phyloP scores from a whole-genome alignment of 2,329 filamentous ascomycete genomes.

The Zymoseptoria tritici region DNA sequence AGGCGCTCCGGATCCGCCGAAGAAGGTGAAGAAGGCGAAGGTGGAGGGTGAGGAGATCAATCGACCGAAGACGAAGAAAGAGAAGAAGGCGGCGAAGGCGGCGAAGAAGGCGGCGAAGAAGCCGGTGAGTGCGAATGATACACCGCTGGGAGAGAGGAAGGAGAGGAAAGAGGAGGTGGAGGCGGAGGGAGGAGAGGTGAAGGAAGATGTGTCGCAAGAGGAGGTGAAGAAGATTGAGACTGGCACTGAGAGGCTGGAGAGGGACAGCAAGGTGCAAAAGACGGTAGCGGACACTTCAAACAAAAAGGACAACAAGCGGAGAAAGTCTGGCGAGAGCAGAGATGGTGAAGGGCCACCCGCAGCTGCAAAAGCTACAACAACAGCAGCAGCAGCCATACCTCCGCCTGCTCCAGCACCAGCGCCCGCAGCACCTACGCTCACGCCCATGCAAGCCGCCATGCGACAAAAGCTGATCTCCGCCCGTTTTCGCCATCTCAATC shows the following conservation, averaged over 20 bases:
- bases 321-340: neutral
- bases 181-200: neutral
- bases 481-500: conserved; percentile 93
- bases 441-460: conserved; percentile 90
- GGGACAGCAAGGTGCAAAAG: neutral
- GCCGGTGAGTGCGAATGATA: neutral
- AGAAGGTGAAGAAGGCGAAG: conserved; percentile 20
- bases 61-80: conserved; percentile 28
- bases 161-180: neutral
- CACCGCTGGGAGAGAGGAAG: neutral
- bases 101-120: neutral
- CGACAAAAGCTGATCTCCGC: conserved; percentile 88
- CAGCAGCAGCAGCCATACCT: conserved; percentile 7
- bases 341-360: conserved; percentile 7
- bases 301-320: conserved; percentile 13
- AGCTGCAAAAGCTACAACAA: conserved; percentile 7
- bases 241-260: neutral
- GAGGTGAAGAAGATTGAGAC: neutral
- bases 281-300: conserved; percentile 5
- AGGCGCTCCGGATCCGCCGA: conserved; percentile 36
- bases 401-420: conserved; percentile 24
- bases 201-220: neutral
- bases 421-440: conserved; percentile 56
- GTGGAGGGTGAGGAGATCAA: conserved; percentile 15
- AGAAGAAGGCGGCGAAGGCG: conserved; percentile 19